These are phyloP conservation scores for Termitomyces eurrhizus DNA, from an alignment of 768 basidiomycete species.

Conservation along the genomic window DNA sequence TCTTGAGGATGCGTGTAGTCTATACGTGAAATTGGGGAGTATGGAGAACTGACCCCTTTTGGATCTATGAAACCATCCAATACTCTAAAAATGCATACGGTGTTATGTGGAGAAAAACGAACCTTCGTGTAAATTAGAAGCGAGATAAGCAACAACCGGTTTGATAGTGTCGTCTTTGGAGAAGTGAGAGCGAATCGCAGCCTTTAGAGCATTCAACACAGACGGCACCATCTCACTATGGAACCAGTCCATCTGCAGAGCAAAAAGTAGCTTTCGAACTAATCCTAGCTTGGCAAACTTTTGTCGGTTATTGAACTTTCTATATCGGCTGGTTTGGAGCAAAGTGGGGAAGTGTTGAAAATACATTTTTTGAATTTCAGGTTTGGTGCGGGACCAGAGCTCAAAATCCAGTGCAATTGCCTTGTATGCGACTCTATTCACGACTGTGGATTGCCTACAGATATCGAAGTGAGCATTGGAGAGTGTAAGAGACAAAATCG, in stretches of 20 bases:
- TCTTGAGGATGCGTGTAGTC: slow-evolving; percentile 46
- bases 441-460: slow-evolving; percentile 71
- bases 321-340: slow-evolving; percentile 66
- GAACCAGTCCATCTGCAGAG: slow-evolving; percentile 79
- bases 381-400: slow-evolving; percentile 73
- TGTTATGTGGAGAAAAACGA: not conserved
- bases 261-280: slow-evolving; percentile 76
- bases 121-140: slow-evolving; percentile 75
- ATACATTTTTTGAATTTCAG: slow-evolving; percentile 75
- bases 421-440: slow-evolving; percentile 78
- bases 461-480: not conserved
- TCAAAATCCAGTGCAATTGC: slow-evolving; percentile 87
- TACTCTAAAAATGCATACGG: not conserved
- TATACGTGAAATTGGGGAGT: slow-evolving; percentile 52
- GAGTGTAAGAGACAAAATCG: not conserved
- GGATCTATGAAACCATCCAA: slow-evolving; percentile 13
- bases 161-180: slow-evolving; percentile 75
- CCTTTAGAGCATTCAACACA: slow-evolving; percentile 57
- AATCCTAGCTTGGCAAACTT: slow-evolving; percentile 69
- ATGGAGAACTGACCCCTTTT: slow-evolving; percentile 40
- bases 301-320: slow-evolving; percentile 73
- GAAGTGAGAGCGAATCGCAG: slow-evolving; percentile 63
- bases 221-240: slow-evolving; percentile 43
- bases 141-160: slow-evolving; percentile 81
- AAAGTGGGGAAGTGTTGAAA: slow-evolving; percentile 81